Conservation (phyloP, 1,139 yeast genomes). For the Scheffersomyces segobiensis region DNA sequence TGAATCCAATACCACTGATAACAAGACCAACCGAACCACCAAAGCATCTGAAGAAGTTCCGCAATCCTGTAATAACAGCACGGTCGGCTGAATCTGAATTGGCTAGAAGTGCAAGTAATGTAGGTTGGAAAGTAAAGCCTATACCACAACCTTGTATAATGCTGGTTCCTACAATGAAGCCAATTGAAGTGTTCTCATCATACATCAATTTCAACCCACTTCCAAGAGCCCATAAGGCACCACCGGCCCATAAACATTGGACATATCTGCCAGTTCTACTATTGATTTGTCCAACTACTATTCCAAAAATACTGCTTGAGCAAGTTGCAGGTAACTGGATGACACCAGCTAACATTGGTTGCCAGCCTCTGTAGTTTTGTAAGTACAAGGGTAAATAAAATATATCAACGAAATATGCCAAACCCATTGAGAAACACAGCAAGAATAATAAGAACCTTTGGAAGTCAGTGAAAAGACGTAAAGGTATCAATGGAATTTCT, state of each 20-base stretch:
- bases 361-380: constrained; percentile 47
- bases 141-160: constrained; percentile 50
- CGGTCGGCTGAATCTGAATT: constrained; percentile 51
- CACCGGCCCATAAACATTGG: constrained; percentile 43
- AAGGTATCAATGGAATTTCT: constrained; percentile 55
- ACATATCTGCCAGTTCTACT: constrained; percentile 45
- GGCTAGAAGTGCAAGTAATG: constrained; percentile 57
- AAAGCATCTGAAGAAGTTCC: constrained; percentile 53
- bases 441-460: constrained; percentile 41
- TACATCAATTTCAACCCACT: constrained; percentile 38
- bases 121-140: constrained; percentile 58
- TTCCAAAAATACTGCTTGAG: constrained; percentile 42
- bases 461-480: constrained; percentile 40
- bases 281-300: constrained; percentile 45
- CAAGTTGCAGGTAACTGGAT: not conserved
- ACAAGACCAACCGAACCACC: constrained; percentile 60
- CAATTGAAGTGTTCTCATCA: constrained; percentile 28
- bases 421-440: constrained; percentile 51
- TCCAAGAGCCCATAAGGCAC: constrained; percentile 43
- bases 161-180: constrained; percentile 33
- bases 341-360: constrained; percentile 19
- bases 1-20: constrained; percentile 16
- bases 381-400: constrained; percentile 54
- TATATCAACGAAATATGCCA: constrained; percentile 44
- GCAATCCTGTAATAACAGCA: constrained; percentile 55